Evolutionary conservation across 176 grass and related monocot genomes (phyloP), one percentile per base, ranked within the genome.

Genomic region (Carex myosuroides): DNA sequence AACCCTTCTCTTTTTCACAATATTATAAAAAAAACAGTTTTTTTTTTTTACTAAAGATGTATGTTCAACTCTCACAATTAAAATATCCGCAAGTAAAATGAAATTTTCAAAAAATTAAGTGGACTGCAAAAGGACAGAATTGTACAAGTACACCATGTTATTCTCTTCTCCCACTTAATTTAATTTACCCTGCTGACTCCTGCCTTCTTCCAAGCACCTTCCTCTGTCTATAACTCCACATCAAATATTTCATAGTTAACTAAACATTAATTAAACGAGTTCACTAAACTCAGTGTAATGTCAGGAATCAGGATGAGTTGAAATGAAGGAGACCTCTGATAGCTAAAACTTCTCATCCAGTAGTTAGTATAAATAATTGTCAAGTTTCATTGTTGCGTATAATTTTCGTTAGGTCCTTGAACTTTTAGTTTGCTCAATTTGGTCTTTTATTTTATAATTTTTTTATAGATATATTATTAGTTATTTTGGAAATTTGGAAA

Each of bases 181-280:
- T 69, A 18, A 35, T 78, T 26, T 52, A 48, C 44, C 46, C 13
- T 41, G 44, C 21, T 82, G 41, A 82, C 80, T 81, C 6, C 18
- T 79, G 21, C 24, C 21, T 44, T 41, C 16, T 26, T 37, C 50
- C 78, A 39, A 81, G 78, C 78, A 81, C 78, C 59, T 81, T 63
- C 58, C 32, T 48, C 44, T 29, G 46, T 5, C 10, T 37, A 22
- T 5, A 77, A 59, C 13, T 30, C 44, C 44, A 29, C 80, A 22
- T 26, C 12, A 54, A 75, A 75, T 26, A 53, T 14, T 75, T 50
- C 44, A 29, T 69, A 68, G 54, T 83, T 65, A 83, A 83, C 42
- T 67, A 68, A 53, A 26, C 13, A 54, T 32, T 68, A 17, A 83
- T 66, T 48, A 65, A 64, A 52, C 26, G 14, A 55, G 46, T 50